These are phyloP conservation scores for Skeletonema costatum DNA, from an alignment of 108 stramenopile species.

Conservation along the genomic window DNA sequence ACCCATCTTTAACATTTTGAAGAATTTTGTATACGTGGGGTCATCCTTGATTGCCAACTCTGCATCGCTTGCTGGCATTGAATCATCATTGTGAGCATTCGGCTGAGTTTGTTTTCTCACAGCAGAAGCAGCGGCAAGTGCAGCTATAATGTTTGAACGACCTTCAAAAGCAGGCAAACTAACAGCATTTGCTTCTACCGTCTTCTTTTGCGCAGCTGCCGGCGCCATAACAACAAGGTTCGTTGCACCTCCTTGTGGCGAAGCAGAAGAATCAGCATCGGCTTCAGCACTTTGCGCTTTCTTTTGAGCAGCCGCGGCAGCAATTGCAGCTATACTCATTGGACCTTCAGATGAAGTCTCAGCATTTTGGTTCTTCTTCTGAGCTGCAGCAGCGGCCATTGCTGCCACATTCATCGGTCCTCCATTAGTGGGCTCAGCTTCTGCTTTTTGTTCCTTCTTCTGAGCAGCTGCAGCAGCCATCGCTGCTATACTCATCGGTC, in stretches of 20 bases:
- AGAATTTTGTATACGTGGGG: conserved; percentile 52
- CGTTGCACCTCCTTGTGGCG: too few relatives aligned
- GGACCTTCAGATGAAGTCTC: background rate
- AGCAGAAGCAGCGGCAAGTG: too few relatives aligned
- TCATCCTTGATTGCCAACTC: conserved; percentile 49
- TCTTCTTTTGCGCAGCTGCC: background rate
- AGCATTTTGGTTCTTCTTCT: background rate
- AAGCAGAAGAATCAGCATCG: background rate
- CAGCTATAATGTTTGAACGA: too few relatives aligned
- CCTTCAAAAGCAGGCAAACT: too few relatives aligned
- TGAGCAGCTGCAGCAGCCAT: conserved; percentile 5
- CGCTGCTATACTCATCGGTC: conserved; percentile 5
- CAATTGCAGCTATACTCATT: too few relatives aligned
- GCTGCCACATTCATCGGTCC: conserved; percentile 4
- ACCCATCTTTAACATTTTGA: conserved; percentile 65
- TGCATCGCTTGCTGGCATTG: conserved; percentile 11
- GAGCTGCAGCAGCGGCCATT: conserved; percentile 1
- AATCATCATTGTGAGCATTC: background rate
- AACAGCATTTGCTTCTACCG: background rate
- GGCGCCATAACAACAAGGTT: background rate
- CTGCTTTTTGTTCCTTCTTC: background rate
- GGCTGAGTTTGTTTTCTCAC: too few relatives aligned
- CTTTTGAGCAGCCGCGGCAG: too few relatives aligned
- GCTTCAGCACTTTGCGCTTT: too few relatives aligned
- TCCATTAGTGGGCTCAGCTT: background rate